Base-by-base conservation (phyloP, 2,329 filamentous ascomycete genomes). In the Penicillium polonicum region DNA sequence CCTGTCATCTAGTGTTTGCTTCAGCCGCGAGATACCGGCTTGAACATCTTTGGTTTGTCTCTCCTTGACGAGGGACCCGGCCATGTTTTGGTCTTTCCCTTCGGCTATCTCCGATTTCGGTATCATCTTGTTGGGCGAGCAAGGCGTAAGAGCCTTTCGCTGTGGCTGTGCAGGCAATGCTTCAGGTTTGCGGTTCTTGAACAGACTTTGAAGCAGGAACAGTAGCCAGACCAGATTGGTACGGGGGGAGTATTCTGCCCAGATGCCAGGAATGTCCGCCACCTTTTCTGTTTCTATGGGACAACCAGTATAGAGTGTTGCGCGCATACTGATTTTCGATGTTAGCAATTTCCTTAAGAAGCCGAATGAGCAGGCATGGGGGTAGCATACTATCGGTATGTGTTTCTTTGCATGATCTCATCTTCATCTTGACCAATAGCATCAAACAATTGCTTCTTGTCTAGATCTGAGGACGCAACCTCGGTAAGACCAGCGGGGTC, bases 211-310 rank as follows among this genome's bases (percentile, higher is more conserved):
- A 13, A 88, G 76, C 5, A 88, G 72, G 66, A 86, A 86, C 49
- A 85, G 80, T 23, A 86, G 71, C 86, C 86, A 88, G 15, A 87
- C 76, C 15, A 87, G 75, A 62, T 88, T 88, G 2, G 85, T 87
- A 55, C 79, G 77, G 3, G 86, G 85, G 39, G 82, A 78, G 68
- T 82, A 88, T 31, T 76, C 70, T 12, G 74, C 70, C 85, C 85
- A 88, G 42, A 79, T 72, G 51, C 72, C 72, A 3, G 71, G 67
- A 21, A 75, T 68, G 23, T 69, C 60, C 5, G 67, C 66, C 25
- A 67, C 62, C 61, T 76, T 72, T 36, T 74, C 70, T 5, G 70
- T 69, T 6, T 74, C 66, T 0, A 79, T 68, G 0, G 82, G 78
- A 42, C 79, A 73, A 42, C 77, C 75, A 41, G 73, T 74, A 54